phyloP scores from a whole-genome alignment of 768 basidiomycete species.

The Cystofilobasidium capitatum region DNA sequence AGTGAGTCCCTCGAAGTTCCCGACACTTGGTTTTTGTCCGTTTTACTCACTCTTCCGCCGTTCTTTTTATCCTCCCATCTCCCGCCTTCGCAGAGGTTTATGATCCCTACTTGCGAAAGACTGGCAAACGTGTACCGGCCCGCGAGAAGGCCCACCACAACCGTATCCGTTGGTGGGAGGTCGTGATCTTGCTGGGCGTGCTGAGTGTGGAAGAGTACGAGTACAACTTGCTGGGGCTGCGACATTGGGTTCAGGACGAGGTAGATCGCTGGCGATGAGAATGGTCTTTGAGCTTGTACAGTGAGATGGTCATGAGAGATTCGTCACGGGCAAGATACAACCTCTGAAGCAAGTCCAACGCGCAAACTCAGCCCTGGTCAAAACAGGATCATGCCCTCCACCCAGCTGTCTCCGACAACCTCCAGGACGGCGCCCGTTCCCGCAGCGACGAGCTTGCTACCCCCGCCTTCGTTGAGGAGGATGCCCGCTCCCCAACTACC shows the following conservation, averaged over 20 bases:
- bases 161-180: slow-evolving; percentile 4
- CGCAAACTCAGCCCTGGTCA: too few relatives aligned
- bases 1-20: background rate
- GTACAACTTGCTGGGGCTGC: background rate
- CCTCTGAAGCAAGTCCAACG: too few relatives aligned
- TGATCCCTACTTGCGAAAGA: background rate
- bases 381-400: background rate
- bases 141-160: background rate
- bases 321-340: too few relatives aligned
- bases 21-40: background rate
- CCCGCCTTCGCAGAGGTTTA: background rate
- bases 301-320: too few relatives aligned
- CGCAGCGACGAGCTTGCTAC: background rate
- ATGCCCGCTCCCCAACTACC: background rate
- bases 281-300: too few relatives aligned
- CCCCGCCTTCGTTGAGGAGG: background rate
- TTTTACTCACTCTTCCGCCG: background rate
- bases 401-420: background rate
- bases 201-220: background rate
- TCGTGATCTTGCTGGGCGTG: background rate
- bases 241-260: too few relatives aligned
- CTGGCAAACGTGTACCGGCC: background rate
- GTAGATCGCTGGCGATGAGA: too few relatives aligned
- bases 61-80: background rate
- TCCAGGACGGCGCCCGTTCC: background rate